Percentiles rank a stretch among this genome's conserved stretches.
Evolutionary conservation across 2,329 filamentous ascomycete genomes (phyloP).

Genomic region (Pseudocercospora fuligena): DNA sequence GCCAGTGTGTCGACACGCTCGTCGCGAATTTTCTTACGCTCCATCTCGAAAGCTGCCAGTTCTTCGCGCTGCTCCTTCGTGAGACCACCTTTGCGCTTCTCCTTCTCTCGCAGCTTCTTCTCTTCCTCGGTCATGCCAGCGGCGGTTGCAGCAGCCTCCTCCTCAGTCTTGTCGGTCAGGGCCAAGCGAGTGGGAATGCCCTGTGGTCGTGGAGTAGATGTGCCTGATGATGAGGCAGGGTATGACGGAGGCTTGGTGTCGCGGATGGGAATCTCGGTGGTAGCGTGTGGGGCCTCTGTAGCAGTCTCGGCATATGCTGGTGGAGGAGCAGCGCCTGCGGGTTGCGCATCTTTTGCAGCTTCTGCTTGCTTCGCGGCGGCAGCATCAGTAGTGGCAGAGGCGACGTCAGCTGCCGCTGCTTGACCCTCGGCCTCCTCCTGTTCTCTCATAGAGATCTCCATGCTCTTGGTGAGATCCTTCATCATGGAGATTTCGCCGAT

Average conservation of each 20-base stretch:
- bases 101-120: conserved; percentile 75
- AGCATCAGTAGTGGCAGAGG: conserved; percentile 53
- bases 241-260: conserved; percentile 27
- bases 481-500: conserved; percentile 98
- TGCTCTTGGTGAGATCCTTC: conserved; percentile 96
- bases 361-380: conserved; percentile 27
- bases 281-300: conserved; percentile 11
- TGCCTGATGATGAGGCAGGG: conserved; percentile 35
- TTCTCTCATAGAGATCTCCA: conserved; percentile 93
- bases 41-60: conserved; percentile 82
- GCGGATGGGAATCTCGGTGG: conserved; percentile 32
- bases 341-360: conserved; percentile 29
- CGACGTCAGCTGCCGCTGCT: conserved; percentile 48
- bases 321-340: conserved; percentile 24
- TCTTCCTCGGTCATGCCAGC: conserved; percentile 72
- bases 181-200: conserved; percentile 79
- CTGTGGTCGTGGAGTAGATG: conserved; percentile 56
- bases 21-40: conserved; percentile 81
- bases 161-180: conserved; percentile 85
- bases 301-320: conserved; percentile 23
- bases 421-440: conserved; percentile 67
- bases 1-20: conserved; percentile 85
- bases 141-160: conserved; percentile 69
- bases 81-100: conserved; percentile 87
- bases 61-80: conserved; percentile 93